Evolutionary conservation across 345 rosid species (phyloP).

Genomic region (Viola odorata): DNA sequence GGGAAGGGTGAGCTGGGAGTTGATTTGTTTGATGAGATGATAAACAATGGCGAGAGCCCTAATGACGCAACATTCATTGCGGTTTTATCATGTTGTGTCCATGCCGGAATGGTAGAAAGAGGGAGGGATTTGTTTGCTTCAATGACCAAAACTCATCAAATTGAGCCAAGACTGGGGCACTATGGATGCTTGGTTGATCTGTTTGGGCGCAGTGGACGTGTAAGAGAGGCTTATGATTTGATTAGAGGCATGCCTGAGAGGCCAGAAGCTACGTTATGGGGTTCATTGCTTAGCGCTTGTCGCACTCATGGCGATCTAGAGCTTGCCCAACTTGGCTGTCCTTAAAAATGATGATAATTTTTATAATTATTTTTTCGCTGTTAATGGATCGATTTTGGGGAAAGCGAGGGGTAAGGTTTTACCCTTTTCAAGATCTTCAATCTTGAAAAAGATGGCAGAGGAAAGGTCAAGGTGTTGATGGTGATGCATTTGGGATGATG

Average conservation of each 20-base stretch:
- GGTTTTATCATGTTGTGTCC: slow-evolving; percentile 56
- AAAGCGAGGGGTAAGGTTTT: too few species aligned
- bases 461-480: too few species aligned
- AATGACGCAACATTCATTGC: slow-evolving; percentile 48
- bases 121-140: slow-evolving; percentile 44
- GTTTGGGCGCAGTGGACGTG: slow-evolving; percentile 48
- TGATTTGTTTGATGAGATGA: slow-evolving; percentile 51
- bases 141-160: slow-evolving; percentile 33
- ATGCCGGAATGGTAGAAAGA: slow-evolving; percentile 50
- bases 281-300: slow-evolving; percentile 62
- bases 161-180: slow-evolving; percentile 57
- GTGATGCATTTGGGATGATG: too few species aligned
- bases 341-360: too few species aligned
- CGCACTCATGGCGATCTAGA: slow-evolving; percentile 53
- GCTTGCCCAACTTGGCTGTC: slow-evolving; percentile 56
- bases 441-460: too few species aligned
- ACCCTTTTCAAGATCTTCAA: too few species aligned
- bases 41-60: slow-evolving; percentile 33
- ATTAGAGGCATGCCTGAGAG: slow-evolving; percentile 38
- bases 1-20: slow-evolving; percentile 55
- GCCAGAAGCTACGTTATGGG: slow-evolving; percentile 63
- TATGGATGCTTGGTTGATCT: slow-evolving; percentile 73
- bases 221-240: slow-evolving; percentile 56
- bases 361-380: too few species aligned
- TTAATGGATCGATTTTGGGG: too few species aligned